Base-by-base conservation (phyloP, 1,284 basidiomycete species). In the Leccinum pallidistipes region DNA sequence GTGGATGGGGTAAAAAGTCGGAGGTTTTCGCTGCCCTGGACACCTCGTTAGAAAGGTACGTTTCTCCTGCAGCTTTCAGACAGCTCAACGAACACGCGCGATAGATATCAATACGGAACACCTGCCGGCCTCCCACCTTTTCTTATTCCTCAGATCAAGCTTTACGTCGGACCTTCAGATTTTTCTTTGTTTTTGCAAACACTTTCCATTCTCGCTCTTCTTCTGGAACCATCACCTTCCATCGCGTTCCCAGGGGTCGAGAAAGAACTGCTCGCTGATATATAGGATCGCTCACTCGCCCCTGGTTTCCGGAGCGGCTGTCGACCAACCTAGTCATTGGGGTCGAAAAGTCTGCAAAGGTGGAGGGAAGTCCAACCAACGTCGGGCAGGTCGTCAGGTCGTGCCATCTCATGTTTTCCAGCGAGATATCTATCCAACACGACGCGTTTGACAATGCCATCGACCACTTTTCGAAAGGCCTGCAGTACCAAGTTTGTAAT, bases 1-100 rank as follows among this genome's bases (percentile, higher is more conserved):
- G 88, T 64, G 92, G 93, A 59, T 83, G 92, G 29, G 76, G 83
- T 12, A 88, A 27, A n/a, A 94, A 94, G 73, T 83, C 85, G 29
- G 92, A 93, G 47, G 81, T 92, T 1, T 96, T 99, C 74, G 81
- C 81, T 43, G 91, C 91, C 59, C 77, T 98, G 62, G 86, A 91
- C 59, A 86, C 87, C 14, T 79, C 96, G 45, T 74, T 97, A 43
- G 83, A 80, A 64, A 85, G 87, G 88, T 90, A 69, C 45, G 75
- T 64, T n/a, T 54, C 7, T 29, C 51, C 18, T 69, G 51, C 64
- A 61, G 16, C 14, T 7, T 27, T 1, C 61, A 67, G 34, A 69
- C 50, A 56, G 56, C 65, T 53, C 21, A 65, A 60, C 31, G 29
- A 60, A 54, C 21, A 6, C 5, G 4, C 7, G 3, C 10, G 12